Evolutionary conservation across 2,329 filamentous ascomycete genomes (phyloP).

Genomic region (Phymatotrichopsis omnivora): DNA sequence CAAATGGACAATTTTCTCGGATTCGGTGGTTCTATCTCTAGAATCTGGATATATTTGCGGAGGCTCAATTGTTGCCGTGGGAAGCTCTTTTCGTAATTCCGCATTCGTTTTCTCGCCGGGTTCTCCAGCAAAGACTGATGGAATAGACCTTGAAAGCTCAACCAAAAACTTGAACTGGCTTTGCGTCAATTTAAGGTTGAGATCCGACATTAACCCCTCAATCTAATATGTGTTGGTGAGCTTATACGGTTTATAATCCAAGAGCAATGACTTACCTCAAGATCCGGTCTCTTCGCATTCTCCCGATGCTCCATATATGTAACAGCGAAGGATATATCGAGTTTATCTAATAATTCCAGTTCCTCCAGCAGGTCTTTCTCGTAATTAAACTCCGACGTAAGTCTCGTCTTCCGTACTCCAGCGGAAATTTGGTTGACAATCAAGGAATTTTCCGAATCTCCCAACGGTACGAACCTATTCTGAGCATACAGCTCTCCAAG

Average conservation of each 20-base stretch:
- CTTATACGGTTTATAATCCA: not conserved
- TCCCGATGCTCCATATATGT: slow-evolving; percentile 79
- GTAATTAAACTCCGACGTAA: slow-evolving; percentile 86
- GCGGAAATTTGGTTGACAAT: slow-evolving; percentile 83
- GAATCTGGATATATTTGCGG: slow-evolving; percentile 36
- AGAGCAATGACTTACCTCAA: slow-evolving; percentile 44
- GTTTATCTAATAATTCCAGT: slow-evolving; percentile 91
- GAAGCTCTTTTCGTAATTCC: slow-evolving; percentile 66
- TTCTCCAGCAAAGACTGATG: slow-evolving; percentile 72
- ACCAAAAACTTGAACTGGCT: slow-evolving; percentile 83
- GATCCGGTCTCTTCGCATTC: slow-evolving; percentile 70
- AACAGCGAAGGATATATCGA: slow-evolving; percentile 86
- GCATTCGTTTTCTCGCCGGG: slow-evolving; percentile 63
- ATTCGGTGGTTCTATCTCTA: slow-evolving; percentile 25
- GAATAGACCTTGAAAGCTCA: slow-evolving; percentile 77
- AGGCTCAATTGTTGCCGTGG: slow-evolving; percentile 42
- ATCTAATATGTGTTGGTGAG: slow-evolving; percentile 39
- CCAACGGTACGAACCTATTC: slow-evolving; percentile 79
- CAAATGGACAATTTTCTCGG: slow-evolving; percentile 44
- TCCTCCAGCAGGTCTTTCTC: slow-evolving; percentile 56
- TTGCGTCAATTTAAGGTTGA: slow-evolving; percentile 82
- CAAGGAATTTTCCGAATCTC: slow-evolving; percentile 61
- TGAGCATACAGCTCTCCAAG: slow-evolving; percentile 95
- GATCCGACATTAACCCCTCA: slow-evolving; percentile 81
- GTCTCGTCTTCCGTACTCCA: slow-evolving; percentile 80